Evolutionary conservation across 768 basidiomycete species (phyloP), one percentile per base, ranked within the genome.

Genomic region (Trametes punicea): DNA sequence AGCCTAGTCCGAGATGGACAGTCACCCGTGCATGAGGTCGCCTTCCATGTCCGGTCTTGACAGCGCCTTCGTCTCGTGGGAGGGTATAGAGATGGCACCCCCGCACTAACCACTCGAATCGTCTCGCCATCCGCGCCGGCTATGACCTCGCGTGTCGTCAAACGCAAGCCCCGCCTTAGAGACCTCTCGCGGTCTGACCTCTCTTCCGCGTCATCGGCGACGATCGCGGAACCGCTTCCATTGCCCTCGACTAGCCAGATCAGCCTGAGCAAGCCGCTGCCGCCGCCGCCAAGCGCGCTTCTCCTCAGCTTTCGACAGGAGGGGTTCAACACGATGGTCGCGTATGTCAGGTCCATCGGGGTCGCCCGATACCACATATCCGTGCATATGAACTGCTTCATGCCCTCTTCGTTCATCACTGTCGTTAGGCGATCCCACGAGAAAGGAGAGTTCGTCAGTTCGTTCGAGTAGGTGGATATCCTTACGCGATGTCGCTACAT

Each of bases 311-410:
- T 67, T 51, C 45, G 45, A 3, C 52, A 64, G 36, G 33, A 55
- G 23, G 52, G 58, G 18, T 60, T 41, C 56, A 64, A 64, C 38
- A 30, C 57, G 13, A 67, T 67, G 65, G 25, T 53, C n/a, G 57
- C 30, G 27, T 67, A 21, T 51, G 25, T 26, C 31, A 44, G 20
- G 44, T 48, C 34, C 34, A 36, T n/a, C 5, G 15, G 41, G 18
- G 36, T 25, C 20, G 57, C 70, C 3, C 68, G 74, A 15, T 79
- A 78, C 44, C 75, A 74, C 51, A 75, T 81, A 21, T 72, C 74
- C 13, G 77, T 80, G 21, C 73, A 68, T 50, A 65, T 77, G 69
- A 79, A 80, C 62, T 77, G 77, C 60, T 80, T 80, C 59, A 77
- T 75, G 4, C 79, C 79, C 1, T 71, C 76, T 2, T 78, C 77